Evolutionary conservation across 2,329 filamentous ascomycete genomes (phyloP).

Genomic region (Sclerotinia subarctica): DNA sequence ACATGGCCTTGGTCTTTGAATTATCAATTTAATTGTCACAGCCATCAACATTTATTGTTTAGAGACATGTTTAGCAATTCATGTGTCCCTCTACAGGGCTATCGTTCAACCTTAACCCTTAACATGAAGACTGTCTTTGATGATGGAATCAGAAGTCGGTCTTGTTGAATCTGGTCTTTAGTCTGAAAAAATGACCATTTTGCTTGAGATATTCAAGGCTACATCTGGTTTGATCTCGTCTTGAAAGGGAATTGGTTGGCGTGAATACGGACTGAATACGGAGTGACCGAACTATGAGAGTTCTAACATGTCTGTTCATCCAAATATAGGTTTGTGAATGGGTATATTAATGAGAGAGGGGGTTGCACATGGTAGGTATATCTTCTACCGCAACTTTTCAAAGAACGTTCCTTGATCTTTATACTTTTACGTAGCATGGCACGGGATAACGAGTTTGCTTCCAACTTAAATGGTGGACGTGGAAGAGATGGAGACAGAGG

Average conservation of each 20-base stretch:
- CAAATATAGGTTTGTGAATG: background rate
- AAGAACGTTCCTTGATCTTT: background rate
- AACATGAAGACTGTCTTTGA: background rate
- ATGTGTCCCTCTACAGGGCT: background rate
- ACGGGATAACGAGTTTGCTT: background rate
- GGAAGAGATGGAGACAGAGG: background rate
- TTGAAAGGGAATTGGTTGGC: background rate
- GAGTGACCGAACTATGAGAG: background rate
- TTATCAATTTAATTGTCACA: background rate
- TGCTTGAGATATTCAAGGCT: background rate
- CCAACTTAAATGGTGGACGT: background rate
- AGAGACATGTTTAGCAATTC: background rate
- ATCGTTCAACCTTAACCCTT: background rate
- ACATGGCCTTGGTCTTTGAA: background rate
- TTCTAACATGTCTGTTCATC: background rate
- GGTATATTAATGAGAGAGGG: background rate
- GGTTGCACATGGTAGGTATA: background rate
- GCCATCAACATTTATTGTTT: background rate
- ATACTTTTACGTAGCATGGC: background rate
- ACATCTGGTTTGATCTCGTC: background rate
- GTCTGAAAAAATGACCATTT: background rate
- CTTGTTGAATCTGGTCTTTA: background rate
- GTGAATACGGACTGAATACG: background rate
- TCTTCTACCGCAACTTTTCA: background rate
- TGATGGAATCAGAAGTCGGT: background rate